Conservation (phyloP, 2,329 filamentous ascomycete genomes). For the Ascochyta fabae region DNA sequence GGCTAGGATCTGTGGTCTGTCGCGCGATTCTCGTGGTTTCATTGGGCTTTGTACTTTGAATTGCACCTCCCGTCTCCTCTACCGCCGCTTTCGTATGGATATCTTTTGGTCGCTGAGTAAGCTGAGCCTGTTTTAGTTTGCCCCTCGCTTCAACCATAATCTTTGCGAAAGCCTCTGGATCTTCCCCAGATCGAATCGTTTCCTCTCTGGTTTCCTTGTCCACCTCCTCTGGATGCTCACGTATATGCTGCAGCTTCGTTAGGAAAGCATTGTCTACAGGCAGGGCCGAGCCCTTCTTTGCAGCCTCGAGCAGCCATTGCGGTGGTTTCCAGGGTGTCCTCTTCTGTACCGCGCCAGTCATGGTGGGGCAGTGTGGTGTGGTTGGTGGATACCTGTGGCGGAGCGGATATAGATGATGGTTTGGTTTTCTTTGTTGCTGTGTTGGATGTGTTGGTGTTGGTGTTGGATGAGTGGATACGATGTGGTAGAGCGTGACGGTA, state of each 20-base stretch:
- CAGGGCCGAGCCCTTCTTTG: conserved; percentile 2
- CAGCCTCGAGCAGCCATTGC: conserved; percentile 4
- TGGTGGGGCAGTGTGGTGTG: neutral
- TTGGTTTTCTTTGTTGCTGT: neutral
- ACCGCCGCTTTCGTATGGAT: too few species aligned
- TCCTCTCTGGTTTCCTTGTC: neutral
- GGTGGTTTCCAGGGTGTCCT: neutral
- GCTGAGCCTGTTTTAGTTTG: neutral
- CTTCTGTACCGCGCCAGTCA: neutral
- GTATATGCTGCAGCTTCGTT: neutral
- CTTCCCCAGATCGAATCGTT: neutral
- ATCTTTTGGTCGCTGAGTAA: neutral
- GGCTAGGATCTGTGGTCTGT: neutral
- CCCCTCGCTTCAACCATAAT: neutral
- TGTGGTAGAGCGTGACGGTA: neutral
- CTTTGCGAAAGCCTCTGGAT: neutral
- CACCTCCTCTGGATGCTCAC: neutral
- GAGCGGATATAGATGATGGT: neutral
- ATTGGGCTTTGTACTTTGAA: neutral
- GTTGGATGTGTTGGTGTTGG: too few species aligned
- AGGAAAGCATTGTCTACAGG: neutral
- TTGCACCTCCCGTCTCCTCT: neutral
- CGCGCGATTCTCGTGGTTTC: neutral
- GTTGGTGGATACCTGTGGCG: neutral
- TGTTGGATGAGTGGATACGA: too few species aligned